phyloP scores from a whole-genome alignment of 176 grass and related monocot species.

The Triticum monococcum region DNA sequence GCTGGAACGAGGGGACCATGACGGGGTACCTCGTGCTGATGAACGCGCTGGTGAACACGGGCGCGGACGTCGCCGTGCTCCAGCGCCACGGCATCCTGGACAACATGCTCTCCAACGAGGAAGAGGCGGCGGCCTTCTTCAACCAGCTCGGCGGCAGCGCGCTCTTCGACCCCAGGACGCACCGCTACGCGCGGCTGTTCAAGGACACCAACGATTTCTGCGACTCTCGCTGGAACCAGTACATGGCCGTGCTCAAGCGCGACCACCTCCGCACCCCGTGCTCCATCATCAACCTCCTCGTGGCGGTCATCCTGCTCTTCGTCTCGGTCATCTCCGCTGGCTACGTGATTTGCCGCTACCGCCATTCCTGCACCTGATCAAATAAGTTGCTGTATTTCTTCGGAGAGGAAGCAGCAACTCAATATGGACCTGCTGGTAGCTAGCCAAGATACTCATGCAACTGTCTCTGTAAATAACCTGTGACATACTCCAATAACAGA shows the following conservation, averaged over 20 bases:
- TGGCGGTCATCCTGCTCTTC: background rate
- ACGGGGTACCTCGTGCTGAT: background rate
- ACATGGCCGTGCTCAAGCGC: background rate
- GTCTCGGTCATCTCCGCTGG: background rate
- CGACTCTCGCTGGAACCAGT: background rate
- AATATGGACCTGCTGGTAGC: background rate
- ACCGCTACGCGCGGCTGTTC: background rate
- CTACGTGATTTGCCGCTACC: background rate
- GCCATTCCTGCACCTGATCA: background rate
- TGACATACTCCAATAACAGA: background rate
- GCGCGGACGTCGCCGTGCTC: background rate
- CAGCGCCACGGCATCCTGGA: background rate
- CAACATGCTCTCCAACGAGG: constrained; percentile 14
- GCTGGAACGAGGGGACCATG: background rate
- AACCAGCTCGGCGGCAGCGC: background rate
- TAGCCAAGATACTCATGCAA: background rate
- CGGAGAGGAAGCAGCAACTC: background rate
- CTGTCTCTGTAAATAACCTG: background rate
- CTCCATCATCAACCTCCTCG: constrained; percentile 6
- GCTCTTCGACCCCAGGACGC: background rate
- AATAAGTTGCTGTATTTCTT: background rate
- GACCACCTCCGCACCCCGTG: background rate
- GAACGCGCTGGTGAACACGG: constrained; percentile 6
- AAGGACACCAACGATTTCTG: constrained; percentile 7
- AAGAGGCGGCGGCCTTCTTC: background rate